These are phyloP conservation scores for Candida railenensis DNA, from an alignment of 805 yeast species.

Conservation along the genomic window DNA sequence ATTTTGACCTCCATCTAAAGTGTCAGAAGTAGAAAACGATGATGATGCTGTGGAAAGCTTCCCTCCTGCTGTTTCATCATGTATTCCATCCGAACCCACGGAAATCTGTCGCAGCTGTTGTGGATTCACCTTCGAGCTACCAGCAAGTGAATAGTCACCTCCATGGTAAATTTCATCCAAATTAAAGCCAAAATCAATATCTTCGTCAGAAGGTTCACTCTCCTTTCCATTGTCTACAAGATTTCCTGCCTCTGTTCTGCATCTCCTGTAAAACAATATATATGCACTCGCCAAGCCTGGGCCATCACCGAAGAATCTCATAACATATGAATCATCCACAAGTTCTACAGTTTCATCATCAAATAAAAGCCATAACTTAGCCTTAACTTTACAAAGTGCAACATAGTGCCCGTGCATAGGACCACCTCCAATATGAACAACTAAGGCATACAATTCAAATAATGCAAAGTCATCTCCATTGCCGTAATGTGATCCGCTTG, in stretches of 20 bases:
- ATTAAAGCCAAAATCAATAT: conserved; percentile 36
- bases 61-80: background rate
- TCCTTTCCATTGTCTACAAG: background rate
- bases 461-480: conserved; percentile 45
- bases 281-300: conserved; percentile 91
- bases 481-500: conserved; percentile 20
- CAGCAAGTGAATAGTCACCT: conserved; percentile 22
- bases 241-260: conserved; percentile 12
- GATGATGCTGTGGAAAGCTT: conserved; percentile 9
- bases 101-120: conserved; percentile 5
- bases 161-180: conserved; percentile 32
- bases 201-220: conserved; percentile 18
- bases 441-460: conserved; percentile 82
- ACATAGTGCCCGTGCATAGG: conserved; percentile 98
- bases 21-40: conserved; percentile 7
- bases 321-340: conserved; percentile 79
- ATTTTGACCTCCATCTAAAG: conserved; percentile 7
- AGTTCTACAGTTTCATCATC: conserved; percentile 95
- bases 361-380: conserved; percentile 84
- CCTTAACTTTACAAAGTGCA: conserved; percentile 73
- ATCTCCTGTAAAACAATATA: conserved; percentile 69
- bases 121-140: conserved; percentile 7
- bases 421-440: conserved; percentile 95
- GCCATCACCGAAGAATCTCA: conserved; percentile 83
- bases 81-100: conserved; percentile 2